Evolutionary conservation across 2,329 filamentous ascomycete species (phyloP), one percentile per base, ranked within the genome.

Genomic region (Scedosporium aurantiacum): DNA sequence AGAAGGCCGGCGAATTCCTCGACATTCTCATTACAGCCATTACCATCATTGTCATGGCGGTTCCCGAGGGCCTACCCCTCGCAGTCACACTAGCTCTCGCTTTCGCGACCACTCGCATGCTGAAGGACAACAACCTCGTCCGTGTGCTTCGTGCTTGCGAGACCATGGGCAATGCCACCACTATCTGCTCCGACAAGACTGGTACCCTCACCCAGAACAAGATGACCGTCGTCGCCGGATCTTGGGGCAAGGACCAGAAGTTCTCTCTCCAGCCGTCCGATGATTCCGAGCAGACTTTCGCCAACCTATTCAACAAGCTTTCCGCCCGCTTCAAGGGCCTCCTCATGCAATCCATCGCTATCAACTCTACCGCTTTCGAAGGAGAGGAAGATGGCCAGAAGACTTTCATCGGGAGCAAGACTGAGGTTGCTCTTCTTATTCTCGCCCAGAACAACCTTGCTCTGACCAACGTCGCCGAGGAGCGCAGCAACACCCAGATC

Each of bases 141-240:
- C 82, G 85, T 63, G 77, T 87, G 52, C 78, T 89, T 16, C 80
- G 84, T 61, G 86, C 85, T 63, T 88, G 86, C 70, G 86, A 89
- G 70, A 87, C 85, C 5, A 88, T 89, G 86, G 86, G 86, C 2
- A 88, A 88, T 66, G 84, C 83, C 2, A 86, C 84, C 1, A 88
- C 87, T 0, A 86, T 92, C 57, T 93, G 89, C 73, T 91, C 88
- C 1, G 23, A 60, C 25, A 60, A 60, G 58, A 60, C 58, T 8
- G 58, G 58, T n/a, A 60, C 58, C 16, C 54, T 61, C 23, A 74
- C 72, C 0, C 85, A 88, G 62, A 88, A 88, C 68, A 85, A 86
- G 70, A 89, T 88, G 85, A 87, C 84, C 0, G 86, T 90, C 2
- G 87, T 90, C 50, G 84, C 87, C 52, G 86, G 86, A 32, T 83